Evolutionary conservation across 495 filamentous ascomycete species (phyloP).

Genomic region (Annulohypoxylon maeteangense): DNA sequence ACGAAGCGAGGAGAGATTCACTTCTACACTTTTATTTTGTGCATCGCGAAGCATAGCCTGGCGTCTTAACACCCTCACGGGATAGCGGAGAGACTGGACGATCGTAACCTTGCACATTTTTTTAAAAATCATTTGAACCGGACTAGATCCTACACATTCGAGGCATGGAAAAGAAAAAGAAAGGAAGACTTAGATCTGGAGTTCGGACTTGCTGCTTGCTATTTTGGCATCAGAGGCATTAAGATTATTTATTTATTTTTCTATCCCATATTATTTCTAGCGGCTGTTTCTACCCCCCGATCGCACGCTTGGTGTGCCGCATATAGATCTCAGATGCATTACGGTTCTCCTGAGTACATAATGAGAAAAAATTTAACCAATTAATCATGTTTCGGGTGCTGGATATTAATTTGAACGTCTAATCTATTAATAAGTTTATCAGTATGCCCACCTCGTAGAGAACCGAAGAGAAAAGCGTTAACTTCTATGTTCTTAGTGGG

Average conservation of each 20-base stretch:
- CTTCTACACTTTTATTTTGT: constrained; percentile 27
- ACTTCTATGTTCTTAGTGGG: background rate
- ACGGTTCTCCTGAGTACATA: constrained; percentile 18
- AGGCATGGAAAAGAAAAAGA: constrained; percentile 21
- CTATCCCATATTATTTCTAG: background rate
- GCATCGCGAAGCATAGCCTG: constrained; percentile 40
- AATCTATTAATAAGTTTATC: background rate
- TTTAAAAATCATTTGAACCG: constrained; percentile 9
- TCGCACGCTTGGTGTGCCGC: constrained; percentile 10
- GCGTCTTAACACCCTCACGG: constrained; percentile 37
- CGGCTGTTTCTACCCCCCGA: background rate
- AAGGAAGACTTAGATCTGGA: constrained; percentile 22
- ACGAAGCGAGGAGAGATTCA: constrained; percentile 4
- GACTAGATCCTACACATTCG: constrained; percentile 16
- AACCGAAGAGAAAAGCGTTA: background rate
- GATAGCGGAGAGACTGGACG: constrained; percentile 14
- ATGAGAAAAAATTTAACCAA: constrained; percentile 10
- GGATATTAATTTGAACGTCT: background rate
- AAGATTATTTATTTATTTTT: background rate
- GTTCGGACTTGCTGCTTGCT: constrained; percentile 19
- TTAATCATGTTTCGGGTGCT: background rate
- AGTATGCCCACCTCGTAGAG: background rate
- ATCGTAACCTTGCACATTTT: constrained; percentile 6
- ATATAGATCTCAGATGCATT: constrained; percentile 29
- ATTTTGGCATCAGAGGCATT: constrained; percentile 15